Evolutionary conservation across 2,329 filamentous ascomycete species (phyloP).

Genomic region (Fonsecaea nubica): DNA sequence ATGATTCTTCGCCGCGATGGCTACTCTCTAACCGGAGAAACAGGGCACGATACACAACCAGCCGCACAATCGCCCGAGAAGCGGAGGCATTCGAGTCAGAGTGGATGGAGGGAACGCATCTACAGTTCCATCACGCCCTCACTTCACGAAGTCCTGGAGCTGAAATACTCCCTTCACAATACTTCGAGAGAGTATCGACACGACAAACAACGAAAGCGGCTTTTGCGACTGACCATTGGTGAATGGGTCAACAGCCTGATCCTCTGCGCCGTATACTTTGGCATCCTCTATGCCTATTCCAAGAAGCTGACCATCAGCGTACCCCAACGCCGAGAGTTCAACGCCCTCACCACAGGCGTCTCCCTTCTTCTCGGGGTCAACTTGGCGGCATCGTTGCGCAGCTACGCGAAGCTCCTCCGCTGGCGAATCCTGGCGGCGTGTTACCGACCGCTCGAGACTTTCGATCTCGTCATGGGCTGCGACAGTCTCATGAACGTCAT

Average conservation of each 20-base stretch:
- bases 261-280: conserved; percentile 31
- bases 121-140: conserved; percentile 29
- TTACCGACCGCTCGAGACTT: conserved; percentile 35
- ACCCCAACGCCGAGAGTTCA: conserved; percentile 34
- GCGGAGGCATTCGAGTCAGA: conserved; percentile 25
- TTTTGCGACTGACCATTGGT: conserved; percentile 34
- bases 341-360: conserved; percentile 32
- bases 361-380: conserved; percentile 35
- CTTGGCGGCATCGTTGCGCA: conserved; percentile 34
- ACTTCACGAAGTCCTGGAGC: conserved; percentile 27
- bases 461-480: conserved; percentile 38
- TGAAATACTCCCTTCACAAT: conserved; percentile 7
- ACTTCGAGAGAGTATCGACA: conserved; percentile 30
- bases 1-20: neutral
- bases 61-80: conserved; percentile 1
- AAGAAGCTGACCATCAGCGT: conserved; percentile 23
- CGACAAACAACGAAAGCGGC: conserved; percentile 30
- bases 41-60: conserved; percentile 14
- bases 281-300: conserved; percentile 32
- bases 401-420: conserved; percentile 35
- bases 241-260: conserved; percentile 34
- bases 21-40: conserved; percentile 12
- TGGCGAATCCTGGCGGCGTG: conserved; percentile 34
- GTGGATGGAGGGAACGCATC: conserved; percentile 19
- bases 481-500: conserved; percentile 35